These are phyloP conservation scores for Metrosideros polymorpha DNA, from an alignment of 441 rosid species.

Conservation along the genomic window DNA sequence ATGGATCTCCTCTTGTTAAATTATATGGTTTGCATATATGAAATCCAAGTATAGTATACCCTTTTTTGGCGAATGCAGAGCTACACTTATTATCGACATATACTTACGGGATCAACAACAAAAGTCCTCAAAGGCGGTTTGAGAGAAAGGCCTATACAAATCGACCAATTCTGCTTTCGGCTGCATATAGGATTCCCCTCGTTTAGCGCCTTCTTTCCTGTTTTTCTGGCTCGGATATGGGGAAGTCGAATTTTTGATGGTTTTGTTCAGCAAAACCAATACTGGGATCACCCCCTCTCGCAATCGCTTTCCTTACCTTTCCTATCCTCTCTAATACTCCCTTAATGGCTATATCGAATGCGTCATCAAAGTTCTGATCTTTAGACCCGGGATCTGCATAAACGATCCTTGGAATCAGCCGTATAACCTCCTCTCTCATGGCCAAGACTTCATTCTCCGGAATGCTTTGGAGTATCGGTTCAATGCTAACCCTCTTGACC, in stretches of 20 bases:
- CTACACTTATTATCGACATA: not conserved
- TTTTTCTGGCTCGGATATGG: not conserved
- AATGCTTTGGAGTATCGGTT: not conserved
- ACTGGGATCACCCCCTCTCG: conserved; percentile 1
- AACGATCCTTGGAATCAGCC: conserved; percentile 15
- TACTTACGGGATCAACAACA: not conserved
- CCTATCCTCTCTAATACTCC: conserved; percentile 2
- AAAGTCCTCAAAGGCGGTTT: not conserved
- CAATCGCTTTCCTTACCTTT: not conserved
- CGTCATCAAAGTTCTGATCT: not conserved
- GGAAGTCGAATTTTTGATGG: not conserved
- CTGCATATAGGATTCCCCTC: not conserved
- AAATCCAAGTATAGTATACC: not conserved
- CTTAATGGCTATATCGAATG: conserved; percentile 1
- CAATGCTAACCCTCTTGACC: not conserved
- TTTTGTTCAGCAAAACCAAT: conserved; percentile 5
- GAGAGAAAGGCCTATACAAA: not conserved
- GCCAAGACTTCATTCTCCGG: not conserved
- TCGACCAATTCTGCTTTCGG: not conserved
- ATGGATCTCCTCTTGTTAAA: not conserved
- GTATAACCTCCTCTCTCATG: conserved; percentile 18
- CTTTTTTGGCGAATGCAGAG: not conserved
- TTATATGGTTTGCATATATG: not conserved
- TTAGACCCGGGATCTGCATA: conserved; percentile 7
- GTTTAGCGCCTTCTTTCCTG: not conserved